Percentiles rank a stretch among this genome's conserved stretches.
These are phyloP conservation scores for Incumbomyces delicatus DNA, from an alignment of 2,329 filamentous ascomycete genomes.

Conservation along the genomic window DNA sequence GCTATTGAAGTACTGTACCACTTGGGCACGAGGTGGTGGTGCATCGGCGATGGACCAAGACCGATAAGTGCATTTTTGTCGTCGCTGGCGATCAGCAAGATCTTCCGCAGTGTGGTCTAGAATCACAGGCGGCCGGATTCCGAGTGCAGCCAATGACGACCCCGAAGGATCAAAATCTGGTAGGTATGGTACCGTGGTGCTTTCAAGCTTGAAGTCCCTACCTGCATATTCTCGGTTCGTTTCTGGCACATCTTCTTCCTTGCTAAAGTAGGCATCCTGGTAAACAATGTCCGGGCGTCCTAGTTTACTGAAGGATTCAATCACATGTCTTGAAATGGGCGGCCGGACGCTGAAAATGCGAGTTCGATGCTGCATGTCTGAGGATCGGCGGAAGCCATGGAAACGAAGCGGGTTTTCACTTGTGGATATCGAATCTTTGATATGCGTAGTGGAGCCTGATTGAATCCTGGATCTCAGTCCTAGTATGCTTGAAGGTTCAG, in stretches of 20 bases:
- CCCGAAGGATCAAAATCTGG: conserved; percentile 64
- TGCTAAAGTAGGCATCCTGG: conserved; percentile 75
- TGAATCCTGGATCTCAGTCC: background rate
- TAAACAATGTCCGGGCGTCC: conserved; percentile 63
- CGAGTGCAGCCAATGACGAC: conserved; percentile 46
- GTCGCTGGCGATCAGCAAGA: conserved; percentile 41
- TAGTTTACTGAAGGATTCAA: conserved; percentile 45
- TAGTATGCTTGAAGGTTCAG: background rate
- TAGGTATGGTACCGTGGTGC: conserved; percentile 67
- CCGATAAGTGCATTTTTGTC: conserved; percentile 50
- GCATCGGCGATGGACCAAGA: conserved; percentile 66
- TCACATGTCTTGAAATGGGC: conserved; percentile 31
- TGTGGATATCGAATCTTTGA: background rate
- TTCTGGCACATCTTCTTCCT: conserved; percentile 72
- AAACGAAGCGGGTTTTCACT: background rate
- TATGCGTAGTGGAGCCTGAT: background rate
- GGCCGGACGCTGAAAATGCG: conserved; percentile 23
- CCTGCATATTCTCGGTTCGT: conserved; percentile 75
- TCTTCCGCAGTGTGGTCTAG: conserved; percentile 46
- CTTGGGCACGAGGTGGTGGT: conserved; percentile 62
- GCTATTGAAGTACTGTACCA: conserved; percentile 56
- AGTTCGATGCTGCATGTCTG: background rate
- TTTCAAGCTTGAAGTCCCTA: conserved; percentile 68
- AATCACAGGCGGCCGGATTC: conserved; percentile 39
- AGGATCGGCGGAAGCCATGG: background rate